A percentile compares a stretch with the other conserved stretches of the same genome.
Evolutionary conservation across 2,329 filamentous ascomycete species (phyloP).

Genomic region (Bretziella fagacearum): DNA sequence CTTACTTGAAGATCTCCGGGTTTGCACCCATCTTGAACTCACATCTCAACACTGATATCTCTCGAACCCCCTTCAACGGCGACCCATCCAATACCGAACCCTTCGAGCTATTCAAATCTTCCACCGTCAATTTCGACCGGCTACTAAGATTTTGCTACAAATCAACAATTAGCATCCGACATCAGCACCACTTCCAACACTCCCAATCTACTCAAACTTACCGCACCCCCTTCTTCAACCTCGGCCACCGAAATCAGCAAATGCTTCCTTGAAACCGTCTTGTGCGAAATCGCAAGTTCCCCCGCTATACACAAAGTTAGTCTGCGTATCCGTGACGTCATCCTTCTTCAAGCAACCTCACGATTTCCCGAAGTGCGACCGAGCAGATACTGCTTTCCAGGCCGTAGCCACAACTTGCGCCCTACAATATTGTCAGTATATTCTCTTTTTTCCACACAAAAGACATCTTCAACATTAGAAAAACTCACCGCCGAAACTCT

Average conservation of each 20-base stretch:
- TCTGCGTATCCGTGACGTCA: not conserved
- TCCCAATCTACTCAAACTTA: conserved; percentile 23
- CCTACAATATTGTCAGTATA: conserved; percentile 1
- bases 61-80: conserved; percentile 47
- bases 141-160: conserved; percentile 42
- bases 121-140: conserved; percentile 54
- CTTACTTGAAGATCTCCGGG: conserved; percentile 1
- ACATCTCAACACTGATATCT: conserved; percentile 43
- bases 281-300: conserved; percentile 54
- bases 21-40: conserved; percentile 51
- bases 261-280: conserved; percentile 78
- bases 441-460: not conserved
- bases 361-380: conserved; percentile 9
- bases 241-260: conserved; percentile 55
- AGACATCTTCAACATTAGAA: not conserved
- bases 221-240: conserved; percentile 50
- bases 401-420: conserved; percentile 11
- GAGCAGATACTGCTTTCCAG: conserved; percentile 9
- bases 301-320: too few species aligned
- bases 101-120: conserved; percentile 68
- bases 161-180: not conserved
- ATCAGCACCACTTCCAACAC: not conserved
- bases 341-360: not conserved
- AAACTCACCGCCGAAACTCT: not conserved
- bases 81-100: conserved; percentile 65